Percentiles rank a stretch among this genome's conserved stretches.
These are phyloP conservation scores for Sporobolomyces pararoseus DNA, from an alignment of 768 basidiomycete genomes.

Conservation along the genomic window DNA sequence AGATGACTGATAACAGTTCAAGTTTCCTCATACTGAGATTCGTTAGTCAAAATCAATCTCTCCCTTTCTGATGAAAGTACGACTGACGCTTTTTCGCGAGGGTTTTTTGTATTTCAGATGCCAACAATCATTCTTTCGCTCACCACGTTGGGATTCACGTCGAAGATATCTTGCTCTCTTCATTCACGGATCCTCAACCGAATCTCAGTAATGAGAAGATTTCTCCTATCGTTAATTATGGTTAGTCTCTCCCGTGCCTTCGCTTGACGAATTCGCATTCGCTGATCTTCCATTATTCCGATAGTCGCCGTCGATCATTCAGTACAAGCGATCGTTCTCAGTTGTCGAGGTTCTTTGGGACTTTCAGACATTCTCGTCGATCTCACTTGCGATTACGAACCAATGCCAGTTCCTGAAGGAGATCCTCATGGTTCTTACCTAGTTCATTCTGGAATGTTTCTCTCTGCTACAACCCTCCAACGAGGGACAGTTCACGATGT, in stretches of 20 bases:
- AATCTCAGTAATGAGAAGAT: constrained; percentile 38
- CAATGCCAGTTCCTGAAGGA: constrained; percentile 46
- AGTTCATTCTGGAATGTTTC: constrained; percentile 47
- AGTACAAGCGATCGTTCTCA: constrained; percentile 48
- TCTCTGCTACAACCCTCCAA: constrained; percentile 41
- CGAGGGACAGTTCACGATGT: constrained; percentile 49
- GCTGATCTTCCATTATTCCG: too few species aligned
- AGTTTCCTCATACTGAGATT: constrained; percentile 48
- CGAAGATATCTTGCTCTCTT: constrained; percentile 49
- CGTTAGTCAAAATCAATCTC: constrained; percentile 30
- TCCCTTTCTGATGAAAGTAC: too few species aligned
- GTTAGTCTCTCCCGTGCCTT: background rate
- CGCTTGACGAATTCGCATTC: background rate
- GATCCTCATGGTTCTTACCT: constrained; percentile 46
- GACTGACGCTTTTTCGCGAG: background rate
- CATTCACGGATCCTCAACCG: constrained; percentile 48
- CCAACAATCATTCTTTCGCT: constrained; percentile 46
- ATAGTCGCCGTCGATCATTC: constrained; percentile 50
- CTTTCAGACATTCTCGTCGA: constrained; percentile 52
- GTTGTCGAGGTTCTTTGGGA: constrained; percentile 47
- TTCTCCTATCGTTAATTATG: constrained; percentile 35
- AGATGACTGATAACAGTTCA: constrained; percentile 38
- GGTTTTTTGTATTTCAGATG: constrained; percentile 3
- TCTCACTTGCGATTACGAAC: constrained; percentile 49
- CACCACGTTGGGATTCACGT: constrained; percentile 51